Percentiles rank a stretch among this genome's conserved stretches.
Conservation (phyloP, 169 alveolate genomes). For the Plasmodium reichenowi region DNA sequence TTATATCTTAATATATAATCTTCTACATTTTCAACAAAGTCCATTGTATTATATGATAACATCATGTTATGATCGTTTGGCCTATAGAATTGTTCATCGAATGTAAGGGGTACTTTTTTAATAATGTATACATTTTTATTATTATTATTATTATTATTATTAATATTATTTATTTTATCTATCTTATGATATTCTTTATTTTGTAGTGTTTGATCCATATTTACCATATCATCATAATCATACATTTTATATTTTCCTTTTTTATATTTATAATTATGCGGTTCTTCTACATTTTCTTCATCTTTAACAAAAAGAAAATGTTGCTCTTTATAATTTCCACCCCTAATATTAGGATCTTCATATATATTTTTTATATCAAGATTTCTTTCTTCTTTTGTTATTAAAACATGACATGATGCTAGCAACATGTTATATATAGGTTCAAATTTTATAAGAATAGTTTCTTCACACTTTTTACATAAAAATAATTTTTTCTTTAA, state of each 20-base stretch:
- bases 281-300: not conserved
- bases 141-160: not conserved
- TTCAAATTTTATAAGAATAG: conserved; percentile 20
- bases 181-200: not conserved
- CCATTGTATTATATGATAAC: not conserved
- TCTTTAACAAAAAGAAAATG: not conserved
- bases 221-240: no score
- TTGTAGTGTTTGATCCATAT: not conserved
- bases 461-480: conserved; percentile 20
- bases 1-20: not conserved
- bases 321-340: not conserved
- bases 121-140: not conserved
- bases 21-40: not conserved
- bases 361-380: not conserved
- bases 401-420: conserved; percentile 32
- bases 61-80: not conserved
- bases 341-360: conserved; percentile 1
- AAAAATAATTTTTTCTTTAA: conserved; percentile 13
- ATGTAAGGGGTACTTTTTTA: conserved; percentile 4
- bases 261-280: not conserved
- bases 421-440: conserved; percentile 19
- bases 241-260: not conserved
- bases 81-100: not conserved
- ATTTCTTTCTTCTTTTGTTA: conserved; percentile 2
- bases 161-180: not conserved